Evolutionary conservation across 805 yeast genomes (phyloP).

Genomic region (Huiozyma sinensis): DNA sequence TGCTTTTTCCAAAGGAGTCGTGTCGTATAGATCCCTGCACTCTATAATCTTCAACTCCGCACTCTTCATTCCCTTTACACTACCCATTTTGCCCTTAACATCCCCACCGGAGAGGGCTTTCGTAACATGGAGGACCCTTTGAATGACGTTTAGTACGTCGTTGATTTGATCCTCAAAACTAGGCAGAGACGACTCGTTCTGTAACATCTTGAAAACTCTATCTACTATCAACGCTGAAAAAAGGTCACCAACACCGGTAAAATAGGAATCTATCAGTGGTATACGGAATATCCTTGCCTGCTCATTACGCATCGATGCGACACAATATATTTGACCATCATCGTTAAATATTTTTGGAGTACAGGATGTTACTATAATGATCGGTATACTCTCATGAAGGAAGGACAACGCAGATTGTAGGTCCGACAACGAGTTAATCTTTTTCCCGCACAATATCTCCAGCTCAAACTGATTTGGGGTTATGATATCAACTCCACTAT

Average conservation of each 20-base stretch:
- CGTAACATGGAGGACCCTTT: constrained; percentile 21
- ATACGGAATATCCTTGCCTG: constrained; percentile 31
- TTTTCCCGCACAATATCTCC: constrained; percentile 52
- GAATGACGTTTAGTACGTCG: constrained; percentile 26
- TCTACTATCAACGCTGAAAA: constrained; percentile 73
- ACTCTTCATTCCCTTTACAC: constrained; percentile 49
- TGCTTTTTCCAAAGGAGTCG: not conserved
- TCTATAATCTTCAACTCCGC: constrained; percentile 65
- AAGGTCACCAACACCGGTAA: constrained; percentile 91
- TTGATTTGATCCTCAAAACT: constrained; percentile 18
- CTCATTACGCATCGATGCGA: constrained; percentile 31
- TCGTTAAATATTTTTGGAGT: constrained; percentile 17
- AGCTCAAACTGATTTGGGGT: constrained; percentile 91
- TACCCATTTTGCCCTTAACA: constrained; percentile 39
- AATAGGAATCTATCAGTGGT: constrained; percentile 63
- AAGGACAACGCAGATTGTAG: constrained; percentile 37
- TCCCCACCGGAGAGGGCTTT: constrained; percentile 12
- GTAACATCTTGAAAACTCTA: constrained; percentile 34
- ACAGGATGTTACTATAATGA: constrained; percentile 21
- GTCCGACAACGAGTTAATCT: constrained; percentile 31
- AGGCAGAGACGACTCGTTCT: constrained; percentile 1
- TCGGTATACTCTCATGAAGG: constrained; percentile 33
- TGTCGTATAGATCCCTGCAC: constrained; percentile 34
- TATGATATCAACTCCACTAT: constrained; percentile 50
- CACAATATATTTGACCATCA: constrained; percentile 30